Percentiles rank a stretch among this genome's conserved stretches.
phyloP scores from a whole-genome alignment of 1,284 basidiomycete species.

The Trametes versicolor region DNA sequence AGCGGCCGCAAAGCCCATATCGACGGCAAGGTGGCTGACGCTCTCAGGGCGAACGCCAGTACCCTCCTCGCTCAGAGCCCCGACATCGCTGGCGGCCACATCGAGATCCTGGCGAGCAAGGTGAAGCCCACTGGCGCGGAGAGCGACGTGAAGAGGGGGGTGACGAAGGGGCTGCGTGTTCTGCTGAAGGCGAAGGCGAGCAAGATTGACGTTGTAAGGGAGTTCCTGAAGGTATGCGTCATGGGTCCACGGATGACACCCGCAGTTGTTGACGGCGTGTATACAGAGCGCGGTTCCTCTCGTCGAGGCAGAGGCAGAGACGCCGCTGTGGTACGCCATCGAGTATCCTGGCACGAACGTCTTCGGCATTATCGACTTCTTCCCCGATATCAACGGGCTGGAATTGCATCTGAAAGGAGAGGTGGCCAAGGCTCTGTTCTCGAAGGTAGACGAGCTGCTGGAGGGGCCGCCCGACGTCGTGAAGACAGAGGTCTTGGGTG shows the following conservation, averaged over 20 bases:
- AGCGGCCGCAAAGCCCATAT: slow-evolving; percentile 50
- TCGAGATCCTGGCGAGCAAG: slow-evolving; percentile 49
- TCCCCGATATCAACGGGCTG: slow-evolving; percentile 46
- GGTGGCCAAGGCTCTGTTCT: slow-evolving; percentile 50
- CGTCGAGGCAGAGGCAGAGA: slow-evolving; percentile 48
- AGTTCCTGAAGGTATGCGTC: slow-evolving; percentile 49
- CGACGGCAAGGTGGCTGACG: slow-evolving; percentile 47
- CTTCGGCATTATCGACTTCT: slow-evolving; percentile 54
- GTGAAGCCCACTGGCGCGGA: slow-evolving; percentile 27
- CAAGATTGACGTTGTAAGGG: slow-evolving; percentile 47
- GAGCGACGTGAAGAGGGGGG: slow-evolving; percentile 41
- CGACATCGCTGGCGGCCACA: slow-evolving; percentile 39
- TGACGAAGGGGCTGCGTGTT: slow-evolving; percentile 48
- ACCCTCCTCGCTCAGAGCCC: slow-evolving; percentile 44
- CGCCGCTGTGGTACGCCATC: slow-evolving; percentile 52
- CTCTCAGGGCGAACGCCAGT: slow-evolving; percentile 47
- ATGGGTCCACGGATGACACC: background rate
- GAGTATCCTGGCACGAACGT: slow-evolving; percentile 49
- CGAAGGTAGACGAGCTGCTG: slow-evolving; percentile 47
- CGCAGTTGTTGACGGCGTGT: background rate
- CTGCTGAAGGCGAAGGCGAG: slow-evolving; percentile 49
- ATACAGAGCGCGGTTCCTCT: slow-evolving; percentile 46
- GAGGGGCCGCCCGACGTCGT: slow-evolving; percentile 46
- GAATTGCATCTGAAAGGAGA: slow-evolving; percentile 50
- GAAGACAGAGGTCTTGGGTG: slow-evolving; percentile 48